Evolutionary conservation across 345 rosid genomes (phyloP).

Genomic region (Triadica sebifera): DNA sequence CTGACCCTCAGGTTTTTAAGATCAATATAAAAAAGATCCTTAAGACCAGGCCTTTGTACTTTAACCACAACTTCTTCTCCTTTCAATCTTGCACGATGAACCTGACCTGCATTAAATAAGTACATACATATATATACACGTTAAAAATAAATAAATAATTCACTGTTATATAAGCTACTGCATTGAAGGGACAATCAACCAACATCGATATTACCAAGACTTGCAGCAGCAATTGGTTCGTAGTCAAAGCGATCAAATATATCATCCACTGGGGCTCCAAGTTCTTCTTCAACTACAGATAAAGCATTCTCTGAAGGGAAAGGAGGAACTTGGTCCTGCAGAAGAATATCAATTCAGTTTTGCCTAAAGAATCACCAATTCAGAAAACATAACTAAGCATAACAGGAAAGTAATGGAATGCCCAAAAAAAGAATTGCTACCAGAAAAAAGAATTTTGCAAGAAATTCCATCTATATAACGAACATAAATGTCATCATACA

Average conservation of each 20-base stretch:
- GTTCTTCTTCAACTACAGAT: constrained; percentile 86
- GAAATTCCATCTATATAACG: neutral
- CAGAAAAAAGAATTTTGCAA: neutral
- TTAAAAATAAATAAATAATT: too few species aligned
- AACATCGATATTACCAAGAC: constrained; percentile 67
- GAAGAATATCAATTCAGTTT: too few species aligned
- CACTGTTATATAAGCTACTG: constrained; percentile 19
- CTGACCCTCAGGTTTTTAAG: constrained; percentile 92
- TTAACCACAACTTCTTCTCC: constrained; percentile 87
- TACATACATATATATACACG: too few species aligned
- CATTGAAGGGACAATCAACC: constrained; percentile 7
- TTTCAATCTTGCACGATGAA: constrained; percentile 87
- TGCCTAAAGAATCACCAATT: too few species aligned
- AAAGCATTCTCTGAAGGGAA: constrained; percentile 87
- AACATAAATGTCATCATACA: neutral
- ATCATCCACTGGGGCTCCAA: constrained; percentile 64
- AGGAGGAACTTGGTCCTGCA: too few species aligned
- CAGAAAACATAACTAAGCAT: too few species aligned
- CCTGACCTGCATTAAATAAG: too few species aligned
- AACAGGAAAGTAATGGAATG: too few species aligned
- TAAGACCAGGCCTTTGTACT: constrained; percentile 97
- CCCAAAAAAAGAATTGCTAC: neutral
- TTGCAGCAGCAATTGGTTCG: constrained; percentile 98
- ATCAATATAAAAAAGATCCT: constrained; percentile 93
- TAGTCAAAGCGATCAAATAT: constrained; percentile 71